These are phyloP conservation scores for Arachis monticola DNA, from an alignment of 331 rosid species.

Conservation along the genomic window DNA sequence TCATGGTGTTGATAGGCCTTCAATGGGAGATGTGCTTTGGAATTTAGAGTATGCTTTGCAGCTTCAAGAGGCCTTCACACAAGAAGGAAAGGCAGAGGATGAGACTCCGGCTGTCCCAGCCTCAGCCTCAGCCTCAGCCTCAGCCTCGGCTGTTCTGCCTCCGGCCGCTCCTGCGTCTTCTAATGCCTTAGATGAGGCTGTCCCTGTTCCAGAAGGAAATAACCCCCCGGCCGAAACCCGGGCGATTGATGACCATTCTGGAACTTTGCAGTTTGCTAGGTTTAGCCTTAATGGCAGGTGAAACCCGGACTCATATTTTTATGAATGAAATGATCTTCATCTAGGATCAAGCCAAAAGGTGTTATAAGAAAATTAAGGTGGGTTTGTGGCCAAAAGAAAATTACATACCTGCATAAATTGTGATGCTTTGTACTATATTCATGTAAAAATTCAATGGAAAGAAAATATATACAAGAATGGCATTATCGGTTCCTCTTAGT, in stretches of 20 bases:
- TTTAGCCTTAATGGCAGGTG: slow-evolving; percentile 71
- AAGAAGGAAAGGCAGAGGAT: slow-evolving; percentile 56
- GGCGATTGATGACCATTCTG: slow-evolving; percentile 62
- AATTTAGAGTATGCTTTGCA: slow-evolving; percentile 68
- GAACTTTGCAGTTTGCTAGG: slow-evolving; percentile 62
- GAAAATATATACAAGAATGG: no score
- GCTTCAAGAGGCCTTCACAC: slow-evolving; percentile 69
- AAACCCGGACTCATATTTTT: slow-evolving; percentile 16
- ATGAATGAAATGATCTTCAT: background rate
- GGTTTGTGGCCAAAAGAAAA: slow-evolving; percentile 22
- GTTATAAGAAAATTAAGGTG: slow-evolving; percentile 2
- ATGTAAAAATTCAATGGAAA: no score
- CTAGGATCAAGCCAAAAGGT: slow-evolving; percentile 23
- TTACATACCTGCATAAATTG: slow-evolving; percentile 9
- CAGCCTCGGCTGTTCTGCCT: background rate
- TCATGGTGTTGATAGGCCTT: slow-evolving; percentile 68
- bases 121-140: background rate
- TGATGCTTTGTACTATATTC: slow-evolving; percentile 9
- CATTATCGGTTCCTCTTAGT: background rate
- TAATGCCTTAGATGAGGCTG: slow-evolving; percentile 6
- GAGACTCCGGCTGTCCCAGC: slow-evolving; percentile 30
- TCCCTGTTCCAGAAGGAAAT: slow-evolving; percentile 22
- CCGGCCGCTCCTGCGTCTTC: slow-evolving; percentile 19
- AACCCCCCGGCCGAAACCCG: slow-evolving; percentile 35
- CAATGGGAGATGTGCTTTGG: slow-evolving; percentile 77